These are phyloP conservation scores for Zostera marina DNA, from an alignment of 116 monocot genomes.

Conservation along the genomic window DNA sequence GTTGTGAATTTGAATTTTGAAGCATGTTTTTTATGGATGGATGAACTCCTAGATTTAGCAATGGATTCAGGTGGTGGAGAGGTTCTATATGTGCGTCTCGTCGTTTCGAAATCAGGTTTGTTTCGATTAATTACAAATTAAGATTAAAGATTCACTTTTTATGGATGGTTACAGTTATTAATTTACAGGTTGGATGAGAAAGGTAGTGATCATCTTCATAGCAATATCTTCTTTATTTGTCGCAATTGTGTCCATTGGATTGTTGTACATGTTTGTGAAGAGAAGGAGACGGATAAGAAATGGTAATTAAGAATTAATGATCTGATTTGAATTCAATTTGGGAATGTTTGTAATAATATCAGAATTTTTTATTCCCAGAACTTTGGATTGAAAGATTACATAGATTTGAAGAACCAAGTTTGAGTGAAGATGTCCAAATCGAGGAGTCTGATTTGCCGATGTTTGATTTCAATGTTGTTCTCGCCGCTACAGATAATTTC, in stretches of 20 bases:
- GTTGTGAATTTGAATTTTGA: too few species aligned
- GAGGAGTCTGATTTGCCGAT: not conserved
- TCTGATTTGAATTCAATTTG: not conserved
- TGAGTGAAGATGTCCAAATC: not conserved
- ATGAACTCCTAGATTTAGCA: slow-evolving; percentile 2
- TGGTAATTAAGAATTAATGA: not conserved
- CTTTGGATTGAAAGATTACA: not conserved
- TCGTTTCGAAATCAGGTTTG: not conserved
- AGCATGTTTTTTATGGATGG: slow-evolving; percentile 4
- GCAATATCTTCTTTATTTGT: not conserved
- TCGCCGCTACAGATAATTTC: slow-evolving; percentile 19
- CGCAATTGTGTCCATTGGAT: not conserved
- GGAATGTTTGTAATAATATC: not conserved
- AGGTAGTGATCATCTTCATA: not conserved
- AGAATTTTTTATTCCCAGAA: too few species aligned
- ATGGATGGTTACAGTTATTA: not conserved
- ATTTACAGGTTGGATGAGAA: not conserved
- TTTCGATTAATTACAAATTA: not conserved
- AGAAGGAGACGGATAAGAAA: not conserved
- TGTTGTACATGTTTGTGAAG: not conserved
- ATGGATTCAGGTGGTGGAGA: not conserved
- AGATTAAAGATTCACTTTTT: not conserved
- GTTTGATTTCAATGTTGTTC: slow-evolving; percentile 8
- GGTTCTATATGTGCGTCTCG: slow-evolving; percentile 3
- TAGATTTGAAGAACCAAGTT: not conserved